A percentile compares a stretch with the other conserved stretches of the same genome.
Evolutionary conservation across 2,329 filamentous ascomycete species (phyloP).

Genomic region (Pseudocercospora pini-densiflorae): DNA sequence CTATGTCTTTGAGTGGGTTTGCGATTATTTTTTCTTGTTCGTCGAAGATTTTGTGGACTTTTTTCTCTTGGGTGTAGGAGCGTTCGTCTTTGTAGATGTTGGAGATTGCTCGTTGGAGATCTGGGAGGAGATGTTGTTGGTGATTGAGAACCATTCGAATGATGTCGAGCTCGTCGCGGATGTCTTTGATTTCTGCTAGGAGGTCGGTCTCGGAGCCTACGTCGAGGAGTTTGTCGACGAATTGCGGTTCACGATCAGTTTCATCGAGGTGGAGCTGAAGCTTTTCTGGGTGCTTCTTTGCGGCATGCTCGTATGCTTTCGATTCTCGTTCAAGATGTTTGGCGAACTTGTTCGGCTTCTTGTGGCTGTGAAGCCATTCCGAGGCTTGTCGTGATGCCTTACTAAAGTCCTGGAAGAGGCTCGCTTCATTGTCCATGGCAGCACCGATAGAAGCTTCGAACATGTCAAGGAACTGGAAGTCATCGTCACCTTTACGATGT

Average conservation of each 20-base stretch:
- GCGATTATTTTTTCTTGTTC: conserved; percentile 64
- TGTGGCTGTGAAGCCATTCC: conserved; percentile 28
- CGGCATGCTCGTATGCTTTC: conserved; percentile 24
- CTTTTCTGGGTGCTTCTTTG: conserved; percentile 52
- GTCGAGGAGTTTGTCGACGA: conserved; percentile 62
- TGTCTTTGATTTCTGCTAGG: conserved; percentile 68
- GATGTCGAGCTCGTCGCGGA: conserved; percentile 70
- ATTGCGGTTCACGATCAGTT: conserved; percentile 42
- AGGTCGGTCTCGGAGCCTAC: conserved; percentile 66
- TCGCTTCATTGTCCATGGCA: conserved; percentile 44
- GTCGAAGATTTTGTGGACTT: conserved; percentile 57
- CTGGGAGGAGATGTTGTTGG: conserved; percentile 53
- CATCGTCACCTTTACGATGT: conserved; percentile 61
- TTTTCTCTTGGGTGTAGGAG: conserved; percentile 42
- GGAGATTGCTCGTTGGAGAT: conserved; percentile 52
- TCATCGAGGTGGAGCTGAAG: conserved; percentile 13
- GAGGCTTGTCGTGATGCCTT: conserved; percentile 62
- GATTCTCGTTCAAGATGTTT: conserved; percentile 25
- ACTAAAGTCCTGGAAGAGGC: conserved; percentile 65
- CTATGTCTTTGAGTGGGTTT: conserved; percentile 53
- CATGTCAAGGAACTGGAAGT: conserved; percentile 63
- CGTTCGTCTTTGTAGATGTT: conserved; percentile 44
- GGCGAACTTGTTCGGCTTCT: conserved; percentile 23
- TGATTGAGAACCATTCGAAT: conserved; percentile 59
- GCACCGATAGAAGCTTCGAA: conserved; percentile 67